Percentiles rank a stretch among this genome's conserved stretches.
phyloP scores from a whole-genome alignment of 2,329 filamentous ascomycete genomes.

The Aspergillus aculeatus region DNA sequence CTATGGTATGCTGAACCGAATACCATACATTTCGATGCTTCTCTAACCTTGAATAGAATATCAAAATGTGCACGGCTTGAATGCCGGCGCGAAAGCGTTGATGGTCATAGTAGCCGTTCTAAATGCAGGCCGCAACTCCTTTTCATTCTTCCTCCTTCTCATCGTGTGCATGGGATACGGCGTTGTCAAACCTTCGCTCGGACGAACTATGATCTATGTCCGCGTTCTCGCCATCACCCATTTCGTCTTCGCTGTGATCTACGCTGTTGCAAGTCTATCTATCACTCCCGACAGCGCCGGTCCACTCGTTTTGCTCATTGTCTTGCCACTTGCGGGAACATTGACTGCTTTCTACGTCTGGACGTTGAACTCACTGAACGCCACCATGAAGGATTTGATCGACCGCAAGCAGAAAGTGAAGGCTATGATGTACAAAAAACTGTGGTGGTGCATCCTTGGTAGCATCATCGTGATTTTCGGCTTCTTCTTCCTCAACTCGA shows the following conservation, averaged over 20 bases:
- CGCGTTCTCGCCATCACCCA: slow-evolving; percentile 87
- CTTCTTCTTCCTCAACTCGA: slow-evolving; percentile 98
- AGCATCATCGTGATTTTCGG: slow-evolving; percentile 95
- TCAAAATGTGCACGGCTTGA: slow-evolving; percentile 85
- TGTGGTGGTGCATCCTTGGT: slow-evolving; percentile 95
- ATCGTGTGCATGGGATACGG: slow-evolving; percentile 99
- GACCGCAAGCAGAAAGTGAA: slow-evolving; percentile 93
- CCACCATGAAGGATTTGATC: slow-evolving; percentile 92
- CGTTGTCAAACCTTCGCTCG: slow-evolving; percentile 90
- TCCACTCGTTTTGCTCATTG: slow-evolving; percentile 85
- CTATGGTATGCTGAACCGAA: slow-evolving; percentile 62
- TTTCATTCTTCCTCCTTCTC: slow-evolving; percentile 95
- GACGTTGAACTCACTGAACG: slow-evolving; percentile 93
- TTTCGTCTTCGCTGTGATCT: slow-evolving; percentile 92
- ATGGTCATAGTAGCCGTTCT: slow-evolving; percentile 90
- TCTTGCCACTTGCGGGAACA: slow-evolving; percentile 86
- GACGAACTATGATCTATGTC: slow-evolving; percentile 90
- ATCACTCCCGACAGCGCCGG: slow-evolving; percentile 88
- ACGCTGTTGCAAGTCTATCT: slow-evolving; percentile 83
- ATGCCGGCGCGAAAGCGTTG: slow-evolving; percentile 76
- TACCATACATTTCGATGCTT: neutral
- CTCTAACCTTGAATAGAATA: slow-evolving; percentile 64
- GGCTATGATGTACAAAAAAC: slow-evolving; percentile 92
- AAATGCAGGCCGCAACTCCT: slow-evolving; percentile 92
- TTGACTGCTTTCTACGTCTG: slow-evolving; percentile 97